Evolutionary conservation across 129 eudicot genomes (phyloP), one percentile per base, ranked within the genome.

Genomic region (Cynara cardunculus): DNA sequence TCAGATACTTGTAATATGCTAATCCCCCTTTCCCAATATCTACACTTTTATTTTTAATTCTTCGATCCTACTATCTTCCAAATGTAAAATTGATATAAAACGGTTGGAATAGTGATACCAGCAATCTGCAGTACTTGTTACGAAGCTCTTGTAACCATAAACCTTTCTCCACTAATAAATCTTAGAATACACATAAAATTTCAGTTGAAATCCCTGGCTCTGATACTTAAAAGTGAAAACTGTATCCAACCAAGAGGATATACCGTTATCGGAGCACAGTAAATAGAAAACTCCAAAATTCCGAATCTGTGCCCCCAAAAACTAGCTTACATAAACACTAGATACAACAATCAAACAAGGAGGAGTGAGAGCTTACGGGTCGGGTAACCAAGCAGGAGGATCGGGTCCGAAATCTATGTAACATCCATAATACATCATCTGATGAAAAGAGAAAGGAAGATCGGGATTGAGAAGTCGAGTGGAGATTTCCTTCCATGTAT

Each of bases 371-470:
- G 28, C 92, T 77, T 85, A 94, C 98, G 86, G 84, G 85, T 87
- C 87, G 53, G 98, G 97, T 44, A 89, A 59, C 98, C 98, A 94
- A 80, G 98, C 98, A 13, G 94, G 96, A 25, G 98, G 92, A 65
- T 94, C 94, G 28, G 92, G 87, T 65, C 98, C 96, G 76, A 88
- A 92, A 32, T 87, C 79, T 24, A 78, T 66, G 84, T 92, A 94
- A 80, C 98, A 94, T 9, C 96, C 98, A 61, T 94, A 92, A 80
- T 84, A 94, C 96, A 94, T 90, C 92, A 91, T 88, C 82, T 90
- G 97, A 80, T 94, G 98, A 70, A 94, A 79, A 16, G 88, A 69
- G 78, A 91, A 94, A 13, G 97, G 97, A 18, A 89, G 88, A 11
- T 91, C 88, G 4, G 98, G 98, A 9, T 44, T 74, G 11, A 94